Percentiles rank a stretch among this genome's conserved stretches.
phyloP scores from a whole-genome alignment of 176 grass and related monocot species.

The Ananas comosus region DNA sequence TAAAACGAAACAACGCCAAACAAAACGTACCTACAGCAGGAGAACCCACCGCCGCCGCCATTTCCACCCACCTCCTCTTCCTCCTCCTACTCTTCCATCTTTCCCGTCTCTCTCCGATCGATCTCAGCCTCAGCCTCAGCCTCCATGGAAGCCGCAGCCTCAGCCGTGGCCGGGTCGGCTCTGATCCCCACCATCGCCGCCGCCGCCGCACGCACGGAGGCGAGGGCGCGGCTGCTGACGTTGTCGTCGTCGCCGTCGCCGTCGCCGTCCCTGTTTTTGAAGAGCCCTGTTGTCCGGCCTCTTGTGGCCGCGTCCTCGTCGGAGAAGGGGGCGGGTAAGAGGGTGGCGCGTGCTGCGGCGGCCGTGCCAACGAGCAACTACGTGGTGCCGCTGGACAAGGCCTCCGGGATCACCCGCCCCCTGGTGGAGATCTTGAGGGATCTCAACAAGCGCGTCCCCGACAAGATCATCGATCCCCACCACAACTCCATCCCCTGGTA shows the following conservation, averaged over 20 bases:
- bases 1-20: too few species aligned
- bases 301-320: slow-evolving; percentile 17
- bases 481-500: slow-evolving; percentile 56
- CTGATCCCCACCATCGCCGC: neutral
- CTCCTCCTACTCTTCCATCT: neutral
- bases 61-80: neutral
- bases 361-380: slow-evolving; percentile 44
- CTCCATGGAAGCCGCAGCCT: slow-evolving; percentile 13
- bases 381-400: slow-evolving; percentile 57
- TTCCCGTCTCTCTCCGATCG: too few species aligned
- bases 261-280: neutral
- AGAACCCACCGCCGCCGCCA: neutral
- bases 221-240: neutral
- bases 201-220: neutral
- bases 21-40: too few species aligned
- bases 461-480: slow-evolving; percentile 42
- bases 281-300: neutral
- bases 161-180: neutral
- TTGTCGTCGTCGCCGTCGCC: neutral
- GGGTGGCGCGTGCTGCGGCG: slow-evolving; percentile 3
- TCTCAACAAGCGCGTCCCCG: slow-evolving; percentile 90
- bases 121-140: slow-evolving; percentile 3
- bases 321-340: slow-evolving; percentile 9
- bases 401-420: slow-evolving; percentile 66
- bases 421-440: slow-evolving; percentile 89